These are phyloP conservation scores for Sphaceloma murrayae DNA, from an alignment of 2,329 filamentous ascomycete species.

Conservation along the genomic window DNA sequence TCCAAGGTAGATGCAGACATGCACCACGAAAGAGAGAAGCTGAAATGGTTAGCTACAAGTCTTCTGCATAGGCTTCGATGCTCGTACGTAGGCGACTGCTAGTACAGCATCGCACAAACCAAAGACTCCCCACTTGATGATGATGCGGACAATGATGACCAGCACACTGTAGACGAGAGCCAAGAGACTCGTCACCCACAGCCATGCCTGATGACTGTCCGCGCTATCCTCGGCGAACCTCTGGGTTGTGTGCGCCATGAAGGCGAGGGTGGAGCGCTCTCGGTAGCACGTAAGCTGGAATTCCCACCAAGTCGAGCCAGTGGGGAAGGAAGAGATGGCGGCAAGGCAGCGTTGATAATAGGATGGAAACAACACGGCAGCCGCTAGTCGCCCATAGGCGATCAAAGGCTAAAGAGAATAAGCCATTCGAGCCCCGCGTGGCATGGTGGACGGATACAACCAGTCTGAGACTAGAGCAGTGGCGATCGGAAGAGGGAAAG, in stretches of 20 bases:
- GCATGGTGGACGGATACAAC: neutral
- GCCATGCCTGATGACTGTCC: constrained; percentile 17
- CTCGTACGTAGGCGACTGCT: constrained; percentile 11
- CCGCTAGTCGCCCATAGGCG: constrained; percentile 2
- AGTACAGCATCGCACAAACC: constrained; percentile 7
- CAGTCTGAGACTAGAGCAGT: neutral
- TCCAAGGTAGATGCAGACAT: constrained; percentile 14
- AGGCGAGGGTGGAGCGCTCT: constrained; percentile 5
- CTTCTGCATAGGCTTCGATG: neutral
- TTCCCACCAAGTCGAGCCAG: constrained; percentile 10
- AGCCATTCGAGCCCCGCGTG: constrained; percentile 5
- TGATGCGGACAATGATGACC: constrained; percentile 9
- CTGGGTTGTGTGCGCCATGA: constrained; percentile 7
- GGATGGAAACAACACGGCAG: constrained; percentile 15
- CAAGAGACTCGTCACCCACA: constrained; percentile 16
- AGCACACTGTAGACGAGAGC: constrained; percentile 15
- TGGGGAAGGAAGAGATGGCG: constrained; percentile 11
- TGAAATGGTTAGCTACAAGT: neutral
- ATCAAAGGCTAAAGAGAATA: constrained; percentile 14
- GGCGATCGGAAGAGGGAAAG: constrained; percentile 8
- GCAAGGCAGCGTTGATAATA: constrained; percentile 13
- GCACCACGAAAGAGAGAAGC: constrained; percentile 5
- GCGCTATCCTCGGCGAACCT: constrained; percentile 16
- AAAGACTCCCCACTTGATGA: constrained; percentile 15
- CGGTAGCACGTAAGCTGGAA: neutral